Evolutionary conservation across 148 eudicot species (phyloP), one percentile per base, ranked within the genome.

Genomic region (Nepenthes gracilis): DNA sequence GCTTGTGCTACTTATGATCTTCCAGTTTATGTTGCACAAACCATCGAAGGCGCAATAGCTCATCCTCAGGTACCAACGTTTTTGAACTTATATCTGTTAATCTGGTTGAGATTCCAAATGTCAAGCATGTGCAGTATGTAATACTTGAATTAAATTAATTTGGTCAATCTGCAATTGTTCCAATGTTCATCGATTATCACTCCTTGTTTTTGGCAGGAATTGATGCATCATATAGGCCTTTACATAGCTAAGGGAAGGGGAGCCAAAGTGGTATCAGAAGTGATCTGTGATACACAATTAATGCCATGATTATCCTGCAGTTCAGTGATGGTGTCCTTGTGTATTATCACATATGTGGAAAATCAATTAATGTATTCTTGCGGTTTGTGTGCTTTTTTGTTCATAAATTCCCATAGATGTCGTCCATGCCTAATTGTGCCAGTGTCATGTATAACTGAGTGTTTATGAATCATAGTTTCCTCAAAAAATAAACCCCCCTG

Each of bases 1-100:
- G 98, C 79, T 9, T 93, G 98, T 77, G 88, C 98, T 69, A 86
- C 96, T 65, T 88, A 53, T 75, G 89, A 93, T 77, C 87, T 93
- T 59, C 98, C 98, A 2, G 33, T 79, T 49, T 68, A 78, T 63
- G 84, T 80, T 72, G 81, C 96, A 61, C 60, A 59, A 61, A 74
- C 71, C 60, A 74, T 84, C 47, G 34, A 72, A 69, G 90, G 73
- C 35, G 79, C 89, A 62, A 67, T 78, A 54, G 73, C 88, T 62
- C 98, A 93, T 77, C 96, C 96, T 33, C 96, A 93, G 91, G 98
- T 93, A 74, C 54, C n/a, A 61, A 55, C 60, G 37, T 34, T 34
- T 32, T 10, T 37, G 36, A 67, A 43, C 57, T 11, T 23, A 40
- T 35, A 54, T 45, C 48, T 34, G 36, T 2, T 55, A 0, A 10